These are phyloP conservation scores for Venturiaceae sp. DNA, from an alignment of 2,329 filamentous ascomycete species.

Conservation along the genomic window DNA sequence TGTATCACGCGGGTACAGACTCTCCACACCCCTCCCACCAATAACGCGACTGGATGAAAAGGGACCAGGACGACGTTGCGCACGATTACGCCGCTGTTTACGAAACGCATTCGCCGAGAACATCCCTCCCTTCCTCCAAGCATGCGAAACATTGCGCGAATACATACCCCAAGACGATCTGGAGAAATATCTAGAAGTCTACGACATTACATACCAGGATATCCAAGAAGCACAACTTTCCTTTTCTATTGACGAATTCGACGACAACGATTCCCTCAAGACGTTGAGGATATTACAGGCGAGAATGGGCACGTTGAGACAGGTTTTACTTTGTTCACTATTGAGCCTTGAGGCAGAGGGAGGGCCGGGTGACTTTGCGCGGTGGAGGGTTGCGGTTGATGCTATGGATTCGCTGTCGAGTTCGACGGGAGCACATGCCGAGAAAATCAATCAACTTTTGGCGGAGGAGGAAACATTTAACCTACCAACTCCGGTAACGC, in stretches of 20 bases:
- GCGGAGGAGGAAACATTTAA: conserved; percentile 61
- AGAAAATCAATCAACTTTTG: conserved; percentile 59
- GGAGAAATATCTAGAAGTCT: conserved; percentile 80
- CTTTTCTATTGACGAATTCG: conserved; percentile 56
- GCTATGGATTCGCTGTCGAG: conserved; percentile 58
- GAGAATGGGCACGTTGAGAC: conserved; percentile 69
- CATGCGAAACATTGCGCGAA: conserved; percentile 56
- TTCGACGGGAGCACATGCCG: conserved; percentile 52
- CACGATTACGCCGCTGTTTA: conserved; percentile 68
- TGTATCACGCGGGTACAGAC: conserved; percentile 79
- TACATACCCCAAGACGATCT: conserved; percentile 73
- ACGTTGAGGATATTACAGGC: conserved; percentile 57
- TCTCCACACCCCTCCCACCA: conserved; percentile 87
- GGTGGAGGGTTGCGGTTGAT: conserved; percentile 71
- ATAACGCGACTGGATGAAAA: conserved; percentile 83
- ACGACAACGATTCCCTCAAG: conserved; percentile 70
- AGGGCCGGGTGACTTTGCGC: conserved; percentile 62
- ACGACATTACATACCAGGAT: conserved; percentile 38
- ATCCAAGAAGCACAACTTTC: conserved; percentile 37
- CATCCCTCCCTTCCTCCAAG: conserved; percentile 62
- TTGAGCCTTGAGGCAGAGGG: conserved; percentile 78
- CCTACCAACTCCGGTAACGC: conserved; percentile 1
- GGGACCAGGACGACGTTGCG: conserved; percentile 56
- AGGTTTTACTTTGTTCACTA: conserved; percentile 80
- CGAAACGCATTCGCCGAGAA: conserved; percentile 59